Evolutionary conservation across 257 asterid species (phyloP), one percentile per base, ranked within the genome.

Genomic region (Primulina eburnea): DNA sequence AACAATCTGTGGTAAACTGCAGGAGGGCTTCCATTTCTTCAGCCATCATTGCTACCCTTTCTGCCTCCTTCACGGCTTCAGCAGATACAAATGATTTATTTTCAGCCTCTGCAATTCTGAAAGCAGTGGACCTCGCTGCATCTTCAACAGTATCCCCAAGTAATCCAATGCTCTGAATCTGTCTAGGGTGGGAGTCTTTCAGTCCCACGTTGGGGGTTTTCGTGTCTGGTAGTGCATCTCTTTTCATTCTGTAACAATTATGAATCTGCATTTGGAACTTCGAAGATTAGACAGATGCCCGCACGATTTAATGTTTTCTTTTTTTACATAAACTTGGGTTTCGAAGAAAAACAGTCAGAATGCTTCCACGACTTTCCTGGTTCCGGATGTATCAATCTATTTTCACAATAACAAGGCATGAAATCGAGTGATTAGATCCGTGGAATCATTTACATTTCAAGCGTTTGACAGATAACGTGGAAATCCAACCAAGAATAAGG

Each of bases 11-110:
- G 5, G 89, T 93, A 75, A 93, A 70, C 72, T 85, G 85, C 24
- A 88, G 80, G 73, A 86, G 79, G n/a, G 83, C 64, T 2, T 88
- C 88, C 50, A 77, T 68, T 21, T 92, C 97, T 83, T 88, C 97
- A 56, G 91, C 86, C 93, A 92, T 77, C 61, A 43, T 73, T 28
- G 87, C 63, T 52, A 88, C 89, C 68, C 95, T 85, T 73, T 90
- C 97, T 8, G 95, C 87, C 78, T 92, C 98, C 76, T 78, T 90
- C 38, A 82, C 85, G 17, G 97, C 77, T 71, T 88, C 98, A 12
- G 93, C 90, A 50, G 96, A 90, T 62, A 87, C 89, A 75, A 81
- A 82, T 24, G 95, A 80, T 78, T 86, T 92, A 82, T 82, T 85
- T 73, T 92, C 98, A 34, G 97, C 92, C 73, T 92, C 97, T 33